phyloP scores from a whole-genome alignment of 306 rosid species.

The Dryas octopetala region DNA sequence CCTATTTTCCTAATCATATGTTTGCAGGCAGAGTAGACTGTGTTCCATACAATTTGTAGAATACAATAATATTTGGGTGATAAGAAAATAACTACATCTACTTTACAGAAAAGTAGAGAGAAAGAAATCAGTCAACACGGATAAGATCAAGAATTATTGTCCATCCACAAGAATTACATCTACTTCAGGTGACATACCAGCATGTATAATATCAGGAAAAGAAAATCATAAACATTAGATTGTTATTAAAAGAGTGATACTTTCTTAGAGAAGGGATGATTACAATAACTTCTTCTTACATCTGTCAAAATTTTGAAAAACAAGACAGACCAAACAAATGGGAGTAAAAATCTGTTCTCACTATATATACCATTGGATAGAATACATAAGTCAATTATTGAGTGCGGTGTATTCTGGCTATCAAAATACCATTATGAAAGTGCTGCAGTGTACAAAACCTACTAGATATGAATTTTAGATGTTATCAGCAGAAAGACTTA shows the following conservation, averaged over 20 bases:
- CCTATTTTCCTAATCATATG: background rate
- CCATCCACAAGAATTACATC: background rate
- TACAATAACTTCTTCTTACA: background rate
- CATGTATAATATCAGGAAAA: slow-evolving; percentile 3
- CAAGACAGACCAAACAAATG: too few relatives aligned
- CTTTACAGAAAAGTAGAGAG: background rate
- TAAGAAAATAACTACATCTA: background rate
- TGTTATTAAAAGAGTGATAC: background rate
- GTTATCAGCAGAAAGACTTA: slow-evolving; percentile 12
- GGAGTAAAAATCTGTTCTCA: too few relatives aligned
- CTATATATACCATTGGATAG: too few relatives aligned
- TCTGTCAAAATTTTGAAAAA: background rate
- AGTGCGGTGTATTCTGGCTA: slow-evolving; percentile 8
- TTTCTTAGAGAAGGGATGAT: background rate
- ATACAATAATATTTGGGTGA: background rate
- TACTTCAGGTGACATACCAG: background rate
- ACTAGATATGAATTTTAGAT: background rate
- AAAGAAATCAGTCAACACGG: background rate
- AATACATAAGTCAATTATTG: background rate
- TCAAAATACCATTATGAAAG: background rate
- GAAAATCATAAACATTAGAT: background rate
- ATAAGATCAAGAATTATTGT: background rate
- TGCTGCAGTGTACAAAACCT: slow-evolving; percentile 4
- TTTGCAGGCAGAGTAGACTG: background rate
- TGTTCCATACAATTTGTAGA: background rate